Conservation (phyloP, 768 basidiomycete species). For the Chalciporus pseudorubinellus region DNA sequence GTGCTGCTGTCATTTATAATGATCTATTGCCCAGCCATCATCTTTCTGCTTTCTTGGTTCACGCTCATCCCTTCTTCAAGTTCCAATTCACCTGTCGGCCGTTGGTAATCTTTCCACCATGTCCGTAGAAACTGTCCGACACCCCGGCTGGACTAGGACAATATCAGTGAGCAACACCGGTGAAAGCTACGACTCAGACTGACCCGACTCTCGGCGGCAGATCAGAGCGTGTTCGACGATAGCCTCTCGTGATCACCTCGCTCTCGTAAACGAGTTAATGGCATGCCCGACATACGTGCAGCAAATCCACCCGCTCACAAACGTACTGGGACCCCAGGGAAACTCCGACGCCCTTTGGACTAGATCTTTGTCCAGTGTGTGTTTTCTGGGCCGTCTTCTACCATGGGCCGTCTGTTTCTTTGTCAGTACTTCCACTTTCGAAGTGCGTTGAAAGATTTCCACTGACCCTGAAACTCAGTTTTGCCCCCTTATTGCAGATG, state of each 20-base stretch:
- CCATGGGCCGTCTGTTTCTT: conserved; percentile 22
- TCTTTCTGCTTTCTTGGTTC: not conserved
- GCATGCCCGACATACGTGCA: not conserved
- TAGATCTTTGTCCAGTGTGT: conserved; percentile 1
- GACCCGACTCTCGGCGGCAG: not conserved
- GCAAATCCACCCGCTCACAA: not conserved
- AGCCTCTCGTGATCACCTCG: not conserved
- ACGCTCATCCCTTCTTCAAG: not conserved
- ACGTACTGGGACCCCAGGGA: not conserved
- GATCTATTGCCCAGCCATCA: conserved; percentile 8
- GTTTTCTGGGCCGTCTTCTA: conserved; percentile 2
- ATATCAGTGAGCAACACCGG: not conserved
- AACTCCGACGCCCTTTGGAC: conserved; percentile 2
- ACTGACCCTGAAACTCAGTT: conserved; percentile 16
- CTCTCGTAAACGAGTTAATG: conserved; percentile 4
- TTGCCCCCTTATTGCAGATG: conserved; percentile 20
- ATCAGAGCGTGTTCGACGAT: not conserved
- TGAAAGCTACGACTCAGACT: not conserved
- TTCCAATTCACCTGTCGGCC: not conserved
- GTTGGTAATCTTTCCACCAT: not conserved
- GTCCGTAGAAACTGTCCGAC: not conserved
- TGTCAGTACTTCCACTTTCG: conserved; percentile 6
- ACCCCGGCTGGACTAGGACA: not conserved
- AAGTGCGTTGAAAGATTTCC: not conserved
- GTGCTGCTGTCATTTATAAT: conserved; percentile 16